Percentiles rank a stretch among this genome's conserved stretches.
Conservation (phyloP, 2,329 filamentous ascomycete genomes). For the Xylaria arbuscula region DNA sequence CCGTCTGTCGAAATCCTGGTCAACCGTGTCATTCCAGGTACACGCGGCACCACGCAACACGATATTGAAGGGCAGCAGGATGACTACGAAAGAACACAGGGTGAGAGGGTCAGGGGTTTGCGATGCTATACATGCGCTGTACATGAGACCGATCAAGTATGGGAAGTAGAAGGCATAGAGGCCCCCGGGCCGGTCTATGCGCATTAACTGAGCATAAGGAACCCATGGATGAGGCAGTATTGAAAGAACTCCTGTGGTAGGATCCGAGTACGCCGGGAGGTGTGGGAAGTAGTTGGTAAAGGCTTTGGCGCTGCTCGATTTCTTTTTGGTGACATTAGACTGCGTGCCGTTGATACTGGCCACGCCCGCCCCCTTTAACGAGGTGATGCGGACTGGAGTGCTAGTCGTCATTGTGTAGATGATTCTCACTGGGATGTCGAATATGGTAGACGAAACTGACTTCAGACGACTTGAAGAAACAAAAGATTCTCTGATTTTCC, state of each 20-base stretch:
- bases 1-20: slow-evolving; percentile 64
- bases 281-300: too few species aligned
- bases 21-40: slow-evolving; percentile 67
- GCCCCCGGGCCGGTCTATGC: slow-evolving; percentile 62
- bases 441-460: too few species aligned
- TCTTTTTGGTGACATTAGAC: too few species aligned
- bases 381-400: too few species aligned
- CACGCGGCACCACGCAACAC: slow-evolving; percentile 64
- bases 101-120: slow-evolving; percentile 10
- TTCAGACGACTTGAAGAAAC: too few species aligned
- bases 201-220: slow-evolving; percentile 65
- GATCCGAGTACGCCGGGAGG: slow-evolving; percentile 54
- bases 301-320: too few species aligned
- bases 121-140: slow-evolving; percentile 49
- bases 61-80: slow-evolving; percentile 50
- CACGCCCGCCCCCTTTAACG: too few species aligned
- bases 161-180: slow-evolving; percentile 66
- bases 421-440: too few species aligned
- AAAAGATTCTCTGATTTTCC: too few species aligned
- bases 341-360: too few species aligned
- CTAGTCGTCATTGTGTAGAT: too few species aligned
- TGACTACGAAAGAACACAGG: slow-evolving; percentile 23
- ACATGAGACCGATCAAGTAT: slow-evolving; percentile 57
- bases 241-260: slow-evolving; percentile 56
- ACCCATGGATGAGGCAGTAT: slow-evolving; percentile 61